Percentiles rank a stretch among this genome's conserved stretches.
Evolutionary conservation across 2,329 filamentous ascomycete genomes (phyloP).

Genomic region (Aspergillus neotritici): DNA sequence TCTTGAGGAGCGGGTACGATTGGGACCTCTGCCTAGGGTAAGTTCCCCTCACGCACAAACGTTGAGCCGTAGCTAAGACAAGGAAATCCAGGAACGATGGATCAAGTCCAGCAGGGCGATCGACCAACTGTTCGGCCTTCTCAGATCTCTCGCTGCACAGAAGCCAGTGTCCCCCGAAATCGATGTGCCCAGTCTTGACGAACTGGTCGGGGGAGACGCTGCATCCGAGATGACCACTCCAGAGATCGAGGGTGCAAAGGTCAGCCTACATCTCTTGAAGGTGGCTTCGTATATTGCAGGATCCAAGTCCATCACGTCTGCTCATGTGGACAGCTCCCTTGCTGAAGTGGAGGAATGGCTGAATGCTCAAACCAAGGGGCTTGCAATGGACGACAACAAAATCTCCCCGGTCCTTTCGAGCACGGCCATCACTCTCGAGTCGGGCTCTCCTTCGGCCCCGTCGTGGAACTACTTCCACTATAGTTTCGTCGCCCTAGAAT

Average conservation of each 20-base stretch:
- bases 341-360: conserved; percentile 29
- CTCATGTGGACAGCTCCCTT: conserved; percentile 27
- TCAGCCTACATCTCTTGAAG: conserved; percentile 32
- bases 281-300: conserved; percentile 30
- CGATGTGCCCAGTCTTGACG: conserved; percentile 25
- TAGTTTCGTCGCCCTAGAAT: conserved; percentile 36
- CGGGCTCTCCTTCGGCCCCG: conserved; percentile 25
- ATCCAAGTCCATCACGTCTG: conserved; percentile 25
- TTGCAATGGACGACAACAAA: conserved; percentile 17
- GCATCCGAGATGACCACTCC: conserved; percentile 29
- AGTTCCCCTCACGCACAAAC: conserved; percentile 6
- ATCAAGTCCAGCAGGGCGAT: conserved; percentile 30
- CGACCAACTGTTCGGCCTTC: conserved; percentile 31
- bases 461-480: conserved; percentile 40
- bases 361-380: conserved; percentile 18
- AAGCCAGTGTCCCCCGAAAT: conserved; percentile 24
- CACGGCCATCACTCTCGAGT: conserved; percentile 22
- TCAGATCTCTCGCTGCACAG: conserved; percentile 28
- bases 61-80: conserved; percentile 14
- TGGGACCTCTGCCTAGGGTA: conserved; percentile 37
- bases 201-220: conserved; percentile 19
- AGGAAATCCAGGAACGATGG: conserved; percentile 27
- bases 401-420: conserved; percentile 18
- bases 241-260: conserved; percentile 30
- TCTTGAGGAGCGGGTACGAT: conserved; percentile 35